These are phyloP conservation scores for Ganoderma sinense DNA, from an alignment of 1,284 basidiomycete genomes.

Conservation along the genomic window DNA sequence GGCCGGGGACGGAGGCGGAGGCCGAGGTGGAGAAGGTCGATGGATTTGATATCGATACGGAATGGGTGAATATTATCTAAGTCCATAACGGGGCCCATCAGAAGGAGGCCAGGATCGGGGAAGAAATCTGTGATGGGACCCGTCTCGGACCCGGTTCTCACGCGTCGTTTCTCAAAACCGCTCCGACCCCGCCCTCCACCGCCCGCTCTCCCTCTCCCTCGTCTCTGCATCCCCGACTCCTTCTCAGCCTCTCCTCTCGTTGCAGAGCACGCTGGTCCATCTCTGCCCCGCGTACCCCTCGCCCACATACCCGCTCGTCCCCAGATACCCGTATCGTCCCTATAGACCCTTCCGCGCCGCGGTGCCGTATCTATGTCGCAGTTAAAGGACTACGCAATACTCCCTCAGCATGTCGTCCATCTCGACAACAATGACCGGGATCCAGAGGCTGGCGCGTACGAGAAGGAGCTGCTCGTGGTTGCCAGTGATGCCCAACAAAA, in stretches of 20 bases:
- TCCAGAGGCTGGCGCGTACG: constrained; percentile 45
- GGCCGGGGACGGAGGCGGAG: background rate
- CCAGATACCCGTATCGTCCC: constrained; percentile 33
- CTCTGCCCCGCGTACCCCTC: constrained; percentile 10
- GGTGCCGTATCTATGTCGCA: constrained; percentile 38
- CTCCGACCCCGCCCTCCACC: constrained; percentile 15
- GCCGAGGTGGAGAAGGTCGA: background rate
- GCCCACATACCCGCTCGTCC: constrained; percentile 27
- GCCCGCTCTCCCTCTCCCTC: constrained; percentile 1
- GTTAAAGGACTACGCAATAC: constrained; percentile 41
- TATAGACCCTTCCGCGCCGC: constrained; percentile 26
- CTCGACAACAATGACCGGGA: constrained; percentile 36
- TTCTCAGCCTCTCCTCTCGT: constrained; percentile 29
- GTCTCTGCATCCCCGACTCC: constrained; percentile 10
- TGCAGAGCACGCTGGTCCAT: constrained; percentile 40
- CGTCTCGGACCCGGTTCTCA: constrained; percentile 6
- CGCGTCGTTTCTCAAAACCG: constrained; percentile 29
- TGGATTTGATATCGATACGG: background rate
- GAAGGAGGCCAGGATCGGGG: constrained; percentile 13
- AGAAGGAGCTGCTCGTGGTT: constrained; percentile 57
- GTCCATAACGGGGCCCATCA: constrained; percentile 9
- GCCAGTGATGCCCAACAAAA: constrained; percentile 41
- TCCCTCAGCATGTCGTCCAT: constrained; percentile 34
- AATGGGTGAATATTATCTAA: background rate
- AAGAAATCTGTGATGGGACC: constrained; percentile 25